Base-by-base conservation (phyloP, 2,329 filamentous ascomycete genomes). In the Microsporum ferrugineum region DNA sequence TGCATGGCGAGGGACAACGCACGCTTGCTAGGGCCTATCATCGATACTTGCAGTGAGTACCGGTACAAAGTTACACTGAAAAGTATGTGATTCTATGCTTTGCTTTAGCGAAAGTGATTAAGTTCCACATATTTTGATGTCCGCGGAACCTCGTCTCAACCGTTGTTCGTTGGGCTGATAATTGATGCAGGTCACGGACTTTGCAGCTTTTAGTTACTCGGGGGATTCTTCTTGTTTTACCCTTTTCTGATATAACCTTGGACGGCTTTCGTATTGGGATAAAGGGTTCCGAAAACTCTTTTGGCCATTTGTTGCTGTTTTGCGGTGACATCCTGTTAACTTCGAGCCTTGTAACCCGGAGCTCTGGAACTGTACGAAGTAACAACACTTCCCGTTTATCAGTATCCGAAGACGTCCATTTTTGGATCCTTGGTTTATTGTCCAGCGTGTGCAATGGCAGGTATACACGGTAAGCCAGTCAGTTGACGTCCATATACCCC, bases 41-140 rank as follows among this genome's bases (percentile, higher is more conserved):
- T 55, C 51, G 33, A 55, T 36, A 55, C 51, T 34, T 55, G 6
- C 6, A n/a, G 14, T 7, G 51, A 55, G 51, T 55, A 55, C 51
- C 36, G 51, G 51, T 55, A 55, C 51, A 36, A 55, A 55, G 51
- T 55, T 55, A 55, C 51, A 55, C 51, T 36, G 31, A 55, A 55
- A 23, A 55, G 51, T 55, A 55, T 55, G 51, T 55, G 51, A 55
- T 55, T 55, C 12, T 36, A 55, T 55, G 51, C 29, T 23, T 38
- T 8, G 12, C 51, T 36, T 34, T 34, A 55, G 51, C 51, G 51
- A 55, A 36, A 38, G 23, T 6, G 29, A n/a, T 27, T 55, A 36
- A 55, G 51, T 55, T 55, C n/a, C 51, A 55, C 51, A 55, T 55
- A 38, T 55, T 55, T 55, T 14, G 31, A 55, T 36, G 51, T 55